Conservation (phyloP, 2,329 filamentous ascomycete species). For the Phyllosticta paracitricarpa region DNA sequence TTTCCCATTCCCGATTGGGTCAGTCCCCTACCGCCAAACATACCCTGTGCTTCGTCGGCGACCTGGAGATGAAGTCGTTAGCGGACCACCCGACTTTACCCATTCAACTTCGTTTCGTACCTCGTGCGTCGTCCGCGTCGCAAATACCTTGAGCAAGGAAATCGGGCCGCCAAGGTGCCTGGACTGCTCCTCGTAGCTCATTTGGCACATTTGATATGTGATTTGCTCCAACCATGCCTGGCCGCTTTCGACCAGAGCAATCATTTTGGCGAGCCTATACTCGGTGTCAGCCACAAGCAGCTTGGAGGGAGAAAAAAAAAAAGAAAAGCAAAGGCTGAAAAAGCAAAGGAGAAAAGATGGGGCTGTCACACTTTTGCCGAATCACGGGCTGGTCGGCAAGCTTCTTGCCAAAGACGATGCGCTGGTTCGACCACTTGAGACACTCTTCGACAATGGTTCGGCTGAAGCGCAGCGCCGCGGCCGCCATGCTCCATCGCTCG, state of each 20-base stretch:
- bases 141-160: slow-evolving; percentile 69
- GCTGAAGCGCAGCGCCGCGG: slow-evolving; percentile 52
- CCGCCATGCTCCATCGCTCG: slow-evolving; percentile 68
- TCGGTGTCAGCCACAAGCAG: background rate
- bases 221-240: slow-evolving; percentile 79
- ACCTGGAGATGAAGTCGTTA: slow-evolving; percentile 31
- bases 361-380: slow-evolving; percentile 52
- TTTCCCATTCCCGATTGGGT: slow-evolving; percentile 77
- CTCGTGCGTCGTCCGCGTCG: slow-evolving; percentile 68
- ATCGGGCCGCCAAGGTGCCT: slow-evolving; percentile 71
- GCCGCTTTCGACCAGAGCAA: slow-evolving; percentile 68
- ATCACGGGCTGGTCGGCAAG: slow-evolving; percentile 78
- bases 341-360: background rate
- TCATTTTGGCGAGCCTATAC: slow-evolving; percentile 69
- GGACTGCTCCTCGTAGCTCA: slow-evolving; percentile 69
- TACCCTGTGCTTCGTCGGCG: slow-evolving; percentile 74
- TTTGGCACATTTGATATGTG: slow-evolving; percentile 80
- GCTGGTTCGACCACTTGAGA: slow-evolving; percentile 81
- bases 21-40: slow-evolving; percentile 72
- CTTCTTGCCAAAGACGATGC: slow-evolving; percentile 72
- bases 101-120: background rate
- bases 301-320: background rate
- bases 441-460: slow-evolving; percentile 70
- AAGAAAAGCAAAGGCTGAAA: no score
- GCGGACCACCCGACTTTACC: background rate